Evolutionary conservation across 345 rosid species (phyloP), one percentile per base, ranked within the genome.

Genomic region (Pistacia vera): DNA sequence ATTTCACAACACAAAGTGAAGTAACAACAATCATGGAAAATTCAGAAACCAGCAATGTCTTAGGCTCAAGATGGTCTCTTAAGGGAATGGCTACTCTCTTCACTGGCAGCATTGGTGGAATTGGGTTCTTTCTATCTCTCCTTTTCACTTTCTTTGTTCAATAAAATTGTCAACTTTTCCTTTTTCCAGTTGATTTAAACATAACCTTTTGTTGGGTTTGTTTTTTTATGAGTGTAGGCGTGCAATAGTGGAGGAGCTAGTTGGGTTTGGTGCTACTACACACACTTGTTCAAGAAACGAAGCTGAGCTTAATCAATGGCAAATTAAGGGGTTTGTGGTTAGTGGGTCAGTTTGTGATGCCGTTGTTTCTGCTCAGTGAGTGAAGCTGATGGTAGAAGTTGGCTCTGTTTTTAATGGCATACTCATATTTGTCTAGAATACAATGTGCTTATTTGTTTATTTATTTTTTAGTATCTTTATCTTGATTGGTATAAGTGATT

Each of bases 21-120:
- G 41, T 36, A 36, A 12, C 61, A 70, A 63, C 11, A 13, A 48
- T n/a, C 25, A 76, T 71, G 80, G 75, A 83, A 66, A 80, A 7
- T 57, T 55, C 82, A 68, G 90, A 61, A 41, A 70, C 7, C 44
- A 41, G 76, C 74, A 69, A 66, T 73, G 80, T 69, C 79, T 77
- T 75, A 17, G 68, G 56, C 17, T 71, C 82, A 10, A 78, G 91
- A 70, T 93, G 95, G 97, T 88, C 91, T 11, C 98, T 89, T 74
- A 79, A 82, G 13, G 95, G 95, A 9, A 80, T 74, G 83, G 90
- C 86, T 0, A 94, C 98, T 81, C 88, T 93, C 3, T 93, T 92
- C 74, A 89, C 97, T 68, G 98, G 98, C 30, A 95, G 95, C 63
- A 92, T 97, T 70, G 92, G 97, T 64, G 97, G 98, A 66, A 93